Evolutionary conservation across 805 yeast genomes (phyloP).

Genomic region (Monosporozyma solicola): DNA sequence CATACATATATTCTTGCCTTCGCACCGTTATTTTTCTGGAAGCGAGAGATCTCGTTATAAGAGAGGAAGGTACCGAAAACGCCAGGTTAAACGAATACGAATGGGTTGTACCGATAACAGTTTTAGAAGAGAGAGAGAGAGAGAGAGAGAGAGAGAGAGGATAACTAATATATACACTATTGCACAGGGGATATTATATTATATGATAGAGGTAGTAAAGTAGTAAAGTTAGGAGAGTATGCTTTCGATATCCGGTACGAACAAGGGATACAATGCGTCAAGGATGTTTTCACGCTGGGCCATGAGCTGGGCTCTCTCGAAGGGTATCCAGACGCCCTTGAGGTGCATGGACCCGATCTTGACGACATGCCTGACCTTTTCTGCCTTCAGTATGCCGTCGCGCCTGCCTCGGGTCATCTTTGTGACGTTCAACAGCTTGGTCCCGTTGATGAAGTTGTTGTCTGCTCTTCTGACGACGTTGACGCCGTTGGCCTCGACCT

Average conservation of each 20-base stretch:
- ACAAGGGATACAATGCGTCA: slow-evolving; percentile 56
- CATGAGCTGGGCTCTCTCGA: slow-evolving; percentile 71
- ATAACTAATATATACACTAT: too few species aligned
- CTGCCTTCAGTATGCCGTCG: slow-evolving; percentile 74
- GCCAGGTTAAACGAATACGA: background rate
- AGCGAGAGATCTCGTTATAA: too few species aligned
- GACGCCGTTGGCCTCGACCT: slow-evolving; percentile 74
- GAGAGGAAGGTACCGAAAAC: background rate
- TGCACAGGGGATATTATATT: too few species aligned
- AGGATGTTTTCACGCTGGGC: slow-evolving; percentile 73
- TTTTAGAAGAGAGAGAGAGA: too few species aligned
- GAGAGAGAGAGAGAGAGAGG: too few species aligned
- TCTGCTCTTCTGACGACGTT: slow-evolving; percentile 79
- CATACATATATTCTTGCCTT: too few species aligned
- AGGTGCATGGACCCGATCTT: slow-evolving; percentile 82
- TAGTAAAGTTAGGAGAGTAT: slow-evolving; percentile 26
- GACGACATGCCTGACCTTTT: slow-evolving; percentile 68
- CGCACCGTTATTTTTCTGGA: background rate
- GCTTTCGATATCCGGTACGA: slow-evolving; percentile 62
- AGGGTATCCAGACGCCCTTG: slow-evolving; percentile 88
- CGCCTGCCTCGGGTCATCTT: slow-evolving; percentile 83
- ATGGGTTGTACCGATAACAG: too few species aligned
- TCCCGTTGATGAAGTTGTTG: slow-evolving; percentile 78
- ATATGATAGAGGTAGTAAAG: too few species aligned
- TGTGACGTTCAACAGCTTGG: slow-evolving; percentile 73